A percentile compares a stretch with the other conserved stretches of the same genome.
Evolutionary conservation across 2,329 filamentous ascomycete species (phyloP).

Genomic region (Fusarium sacchari): DNA sequence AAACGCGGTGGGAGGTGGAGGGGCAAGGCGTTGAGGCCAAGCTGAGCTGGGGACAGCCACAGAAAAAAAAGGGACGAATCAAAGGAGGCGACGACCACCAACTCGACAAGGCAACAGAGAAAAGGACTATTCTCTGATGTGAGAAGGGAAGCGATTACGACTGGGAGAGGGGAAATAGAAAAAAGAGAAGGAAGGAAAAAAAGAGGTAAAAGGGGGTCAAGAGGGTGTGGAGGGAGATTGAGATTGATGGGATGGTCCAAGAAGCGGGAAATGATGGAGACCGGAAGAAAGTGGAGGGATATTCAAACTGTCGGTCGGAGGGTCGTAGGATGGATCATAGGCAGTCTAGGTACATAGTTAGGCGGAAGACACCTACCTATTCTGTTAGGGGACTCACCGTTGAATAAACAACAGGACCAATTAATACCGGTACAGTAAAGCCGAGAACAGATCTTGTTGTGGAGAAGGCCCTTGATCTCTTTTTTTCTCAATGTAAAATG

Average conservation of each 20-base stretch:
- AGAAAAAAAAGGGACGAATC: constrained; percentile 11
- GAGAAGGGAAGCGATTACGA: constrained; percentile 6
- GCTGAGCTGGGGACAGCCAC: constrained; percentile 25
- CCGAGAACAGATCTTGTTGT: constrained; percentile 7
- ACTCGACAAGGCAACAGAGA: constrained; percentile 29
- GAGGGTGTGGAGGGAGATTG: constrained; percentile 35
- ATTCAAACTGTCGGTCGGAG: constrained; percentile 34
- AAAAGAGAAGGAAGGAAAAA: constrained; percentile 2
- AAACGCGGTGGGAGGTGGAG: constrained; percentile 37
- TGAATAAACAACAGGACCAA: not conserved
- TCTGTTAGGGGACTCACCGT: not conserved
- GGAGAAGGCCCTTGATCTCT: not conserved
- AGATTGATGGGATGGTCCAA: constrained; percentile 12
- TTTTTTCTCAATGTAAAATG: not conserved
- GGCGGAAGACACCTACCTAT: not conserved
- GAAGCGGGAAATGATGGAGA: constrained; percentile 35
- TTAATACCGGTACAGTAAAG: constrained; percentile 14
- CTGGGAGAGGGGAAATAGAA: not conserved
- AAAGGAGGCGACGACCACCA: constrained; percentile 24
- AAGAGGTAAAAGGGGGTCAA: constrained; percentile 30
- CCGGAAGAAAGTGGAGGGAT: constrained; percentile 36
- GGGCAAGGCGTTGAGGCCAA: constrained; percentile 25
- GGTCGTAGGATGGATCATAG: constrained; percentile 5
- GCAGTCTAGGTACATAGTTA: not conserved
- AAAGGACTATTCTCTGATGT: constrained; percentile 5